phyloP scores from a whole-genome alignment of 2,329 filamentous ascomycete genomes.

The Pseudogymnoascus sp. region DNA sequence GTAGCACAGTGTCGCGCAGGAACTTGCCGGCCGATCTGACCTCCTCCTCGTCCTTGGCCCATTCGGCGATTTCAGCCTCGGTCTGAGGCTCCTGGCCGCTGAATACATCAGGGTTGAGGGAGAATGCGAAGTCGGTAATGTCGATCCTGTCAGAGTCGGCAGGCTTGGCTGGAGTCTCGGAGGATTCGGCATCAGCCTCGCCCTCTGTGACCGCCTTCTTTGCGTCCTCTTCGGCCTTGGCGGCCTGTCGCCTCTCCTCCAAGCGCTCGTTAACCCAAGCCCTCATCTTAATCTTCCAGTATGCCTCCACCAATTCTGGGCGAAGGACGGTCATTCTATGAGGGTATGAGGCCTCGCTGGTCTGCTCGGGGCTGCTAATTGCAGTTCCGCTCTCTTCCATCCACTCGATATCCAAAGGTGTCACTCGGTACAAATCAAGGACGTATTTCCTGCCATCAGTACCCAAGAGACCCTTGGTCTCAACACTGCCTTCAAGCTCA shows the following conservation, averaged over 20 bases:
- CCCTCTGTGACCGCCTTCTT: slow-evolving; percentile 30
- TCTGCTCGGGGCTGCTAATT: slow-evolving; percentile 28
- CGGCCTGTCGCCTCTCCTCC: slow-evolving; percentile 47
- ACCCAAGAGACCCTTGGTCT: slow-evolving; percentile 95
- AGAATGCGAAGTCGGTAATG: slow-evolving; percentile 76
- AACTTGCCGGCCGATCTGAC: slow-evolving; percentile 77
- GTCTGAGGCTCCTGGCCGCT: slow-evolving; percentile 86
- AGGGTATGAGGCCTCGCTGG: slow-evolving; percentile 51
- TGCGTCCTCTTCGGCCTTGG: slow-evolving; percentile 19
- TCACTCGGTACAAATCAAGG: slow-evolving; percentile 91
- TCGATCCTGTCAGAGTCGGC: slow-evolving; percentile 53
- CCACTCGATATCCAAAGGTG: slow-evolving; percentile 85
- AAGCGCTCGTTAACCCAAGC: slow-evolving; percentile 80
- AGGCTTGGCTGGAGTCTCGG: slow-evolving; percentile 13
- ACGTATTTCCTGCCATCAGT: slow-evolving; percentile 96
- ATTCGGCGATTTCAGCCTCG: slow-evolving; percentile 77
- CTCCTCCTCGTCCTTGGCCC: slow-evolving; percentile 76
- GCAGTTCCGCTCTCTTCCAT: slow-evolving; percentile 65
- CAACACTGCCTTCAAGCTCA: slow-evolving; percentile 88
- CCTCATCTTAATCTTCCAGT: slow-evolving; percentile 76
- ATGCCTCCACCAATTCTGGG: slow-evolving; percentile 79
- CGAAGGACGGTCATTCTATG: slow-evolving; percentile 94
- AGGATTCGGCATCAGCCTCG: slow-evolving; percentile 28
- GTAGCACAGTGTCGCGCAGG: slow-evolving; percentile 68
- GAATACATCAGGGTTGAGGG: slow-evolving; percentile 91